Percentiles rank a stretch among this genome's conserved stretches.
phyloP scores from a whole-genome alignment of 1,284 basidiomycete species.

The Heliocybe sulcata region DNA sequence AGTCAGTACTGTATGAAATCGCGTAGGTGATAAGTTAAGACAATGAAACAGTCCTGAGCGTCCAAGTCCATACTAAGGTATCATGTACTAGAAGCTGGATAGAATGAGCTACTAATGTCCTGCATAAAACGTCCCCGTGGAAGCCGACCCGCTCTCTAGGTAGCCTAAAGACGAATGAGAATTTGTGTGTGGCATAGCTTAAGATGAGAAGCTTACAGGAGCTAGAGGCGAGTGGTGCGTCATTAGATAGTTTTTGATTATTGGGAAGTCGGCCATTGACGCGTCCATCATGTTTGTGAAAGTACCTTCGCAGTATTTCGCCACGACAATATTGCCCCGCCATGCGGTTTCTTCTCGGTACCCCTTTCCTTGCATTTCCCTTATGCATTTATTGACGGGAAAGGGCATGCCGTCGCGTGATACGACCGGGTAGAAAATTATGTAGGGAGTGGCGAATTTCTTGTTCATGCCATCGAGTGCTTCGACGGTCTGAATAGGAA shows the following conservation, averaged over 20 bases:
- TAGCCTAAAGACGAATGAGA: constrained; percentile 7
- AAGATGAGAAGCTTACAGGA: constrained; percentile 20
- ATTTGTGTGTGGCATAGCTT: constrained; percentile 12
- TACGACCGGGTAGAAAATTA: constrained; percentile 67
- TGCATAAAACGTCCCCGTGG: too few species aligned
- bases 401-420: constrained; percentile 75
- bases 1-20: neutral
- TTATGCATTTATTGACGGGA: constrained; percentile 66
- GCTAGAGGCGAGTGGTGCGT: constrained; percentile 45
- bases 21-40: neutral
- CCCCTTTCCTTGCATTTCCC: constrained; percentile 57
- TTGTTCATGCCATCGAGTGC: constrained; percentile 71
- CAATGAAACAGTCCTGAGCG: neutral
- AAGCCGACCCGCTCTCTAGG: too few species aligned
- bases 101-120: too few species aligned
- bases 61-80: neutral
- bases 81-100: too few species aligned
- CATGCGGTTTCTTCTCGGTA: constrained; percentile 60
- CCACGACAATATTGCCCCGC: constrained; percentile 72
- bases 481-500: constrained; percentile 48
- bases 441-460: constrained; percentile 69
- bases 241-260: constrained; percentile 69
- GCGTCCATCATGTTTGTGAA: constrained; percentile 65
- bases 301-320: constrained; percentile 63
- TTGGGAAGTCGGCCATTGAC: constrained; percentile 74